A percentile compares a stretch with the other conserved stretches of the same genome.
Evolutionary conservation across 768 basidiomycete species (phyloP).

Genomic region (Amanita brunnescens): DNA sequence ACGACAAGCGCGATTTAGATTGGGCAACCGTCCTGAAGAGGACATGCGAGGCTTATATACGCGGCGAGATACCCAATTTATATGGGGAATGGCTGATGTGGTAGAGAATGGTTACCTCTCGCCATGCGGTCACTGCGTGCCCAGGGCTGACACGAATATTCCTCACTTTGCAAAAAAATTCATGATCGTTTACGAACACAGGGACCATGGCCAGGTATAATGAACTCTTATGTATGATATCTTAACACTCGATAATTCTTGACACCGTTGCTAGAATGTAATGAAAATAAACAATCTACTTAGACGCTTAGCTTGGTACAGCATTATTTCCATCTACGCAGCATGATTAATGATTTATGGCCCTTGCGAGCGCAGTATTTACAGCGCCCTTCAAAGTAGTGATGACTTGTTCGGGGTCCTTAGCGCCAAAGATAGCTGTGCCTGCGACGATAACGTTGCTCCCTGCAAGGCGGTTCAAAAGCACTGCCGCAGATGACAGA

Average conservation of each 20-base stretch:
- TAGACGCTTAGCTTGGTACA: neutral
- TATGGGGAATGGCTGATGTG: conserved; percentile 78
- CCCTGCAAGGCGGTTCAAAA: conserved; percentile 35
- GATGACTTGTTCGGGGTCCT: conserved; percentile 76
- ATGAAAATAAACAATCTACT: neutral
- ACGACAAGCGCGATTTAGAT: conserved; percentile 74
- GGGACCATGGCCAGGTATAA: too few species aligned
- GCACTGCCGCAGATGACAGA: neutral
- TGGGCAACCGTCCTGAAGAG: conserved; percentile 95
- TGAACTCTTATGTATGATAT: neutral
- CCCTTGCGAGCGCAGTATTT: conserved; percentile 52
- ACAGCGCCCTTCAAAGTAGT: conserved; percentile 60
- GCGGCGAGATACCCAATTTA: conserved; percentile 91
- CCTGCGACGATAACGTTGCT: conserved; percentile 99
- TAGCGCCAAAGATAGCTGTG: conserved; percentile 84
- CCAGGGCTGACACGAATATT: neutral
- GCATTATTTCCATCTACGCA: neutral
- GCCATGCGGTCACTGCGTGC: neutral
- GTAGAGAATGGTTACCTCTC: conserved; percentile 18
- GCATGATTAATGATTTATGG: conserved; percentile 4
- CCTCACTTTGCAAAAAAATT: neutral
- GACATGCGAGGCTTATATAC: conserved; percentile 88
- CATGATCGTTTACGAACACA: neutral
- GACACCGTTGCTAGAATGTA: neutral
- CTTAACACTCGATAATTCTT: neutral